Evolutionary conservation across 495 filamentous ascomycete genomes (phyloP).

Genomic region (Penicillium canescens): DNA sequence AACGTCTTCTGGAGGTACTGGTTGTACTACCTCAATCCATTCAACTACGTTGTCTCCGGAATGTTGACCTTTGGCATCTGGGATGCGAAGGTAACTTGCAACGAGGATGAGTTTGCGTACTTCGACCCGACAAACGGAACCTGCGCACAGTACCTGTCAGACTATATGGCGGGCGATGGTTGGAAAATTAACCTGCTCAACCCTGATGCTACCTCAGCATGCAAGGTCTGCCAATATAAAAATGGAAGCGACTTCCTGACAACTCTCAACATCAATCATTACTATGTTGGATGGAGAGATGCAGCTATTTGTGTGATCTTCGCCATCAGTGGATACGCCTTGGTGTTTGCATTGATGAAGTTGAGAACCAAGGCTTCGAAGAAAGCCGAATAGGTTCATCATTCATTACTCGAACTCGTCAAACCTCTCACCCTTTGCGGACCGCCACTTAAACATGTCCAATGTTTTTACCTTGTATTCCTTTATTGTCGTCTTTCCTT

Average conservation of each 20-base stretch:
- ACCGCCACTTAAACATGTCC: too few relatives aligned
- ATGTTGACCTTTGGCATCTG: slow-evolving; percentile 60
- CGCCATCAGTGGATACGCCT: slow-evolving; percentile 44
- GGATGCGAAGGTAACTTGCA: slow-evolving; percentile 57
- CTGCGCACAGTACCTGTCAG: slow-evolving; percentile 57
- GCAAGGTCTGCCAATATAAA: slow-evolving; percentile 58
- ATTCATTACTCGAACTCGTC: not conserved
- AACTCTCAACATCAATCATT: slow-evolving; percentile 37
- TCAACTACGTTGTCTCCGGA: slow-evolving; percentile 66
- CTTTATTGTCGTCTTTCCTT: not conserved
- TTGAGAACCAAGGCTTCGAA: slow-evolving; percentile 41
- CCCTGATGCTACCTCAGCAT: slow-evolving; percentile 50
- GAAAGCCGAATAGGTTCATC: slow-evolving; percentile 30
- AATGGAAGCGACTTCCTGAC: slow-evolving; percentile 41
- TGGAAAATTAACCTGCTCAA: slow-evolving; percentile 53
- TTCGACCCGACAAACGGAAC: slow-evolving; percentile 55
- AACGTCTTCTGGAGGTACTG: slow-evolving; percentile 68
- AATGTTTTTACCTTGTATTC: not conserved
- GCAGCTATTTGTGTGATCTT: slow-evolving; percentile 46
- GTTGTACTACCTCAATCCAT: slow-evolving; percentile 72
- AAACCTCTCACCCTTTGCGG: not conserved
- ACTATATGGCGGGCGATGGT: slow-evolving; percentile 48
- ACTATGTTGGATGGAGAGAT: slow-evolving; percentile 47
- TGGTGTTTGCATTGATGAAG: slow-evolving; percentile 54
- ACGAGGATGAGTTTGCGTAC: slow-evolving; percentile 53